Base-by-base conservation (phyloP, 257 asterid genomes). In the Fraxinus pennsylvanica region DNA sequence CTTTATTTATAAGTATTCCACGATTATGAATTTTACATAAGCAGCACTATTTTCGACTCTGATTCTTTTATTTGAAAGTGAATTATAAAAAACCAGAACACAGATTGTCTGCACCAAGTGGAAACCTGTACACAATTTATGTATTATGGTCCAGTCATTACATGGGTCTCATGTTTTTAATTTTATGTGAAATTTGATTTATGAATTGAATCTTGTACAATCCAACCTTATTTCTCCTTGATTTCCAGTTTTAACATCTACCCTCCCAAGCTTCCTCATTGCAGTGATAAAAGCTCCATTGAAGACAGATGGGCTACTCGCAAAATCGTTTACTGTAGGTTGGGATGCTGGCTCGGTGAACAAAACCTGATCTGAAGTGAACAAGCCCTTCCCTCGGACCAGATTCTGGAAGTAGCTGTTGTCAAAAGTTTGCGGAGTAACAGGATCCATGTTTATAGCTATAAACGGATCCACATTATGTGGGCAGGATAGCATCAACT, bases 351-450 rank as follows among this genome's bases (percentile, higher is more conserved):
- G 75, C 57, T 90, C 83, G 3, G 91, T 86, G 68, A 87, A 92
- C 80, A 92, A 78, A 68, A 80, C 94, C 86, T 91, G 92, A 81
- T 92, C 97, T 14, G 97, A 91, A 7, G 93, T 76, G 75, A 92
- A 85, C 83, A 92, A n/a, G 29, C 94, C 97, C 80, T 82, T 89
- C 71, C 96, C 90, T 14, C 30, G 85, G 0, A 88, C 87, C 78
- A 92, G 84, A 61, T 90, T 86, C 89, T 87, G 85, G 72, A 29
- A 92, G 77, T 87, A 91, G 13, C 69, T 89, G 71, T 91, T 91
- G 81, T 92, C 97, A 19, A 91, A 92, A 12, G 80, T 82, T 29
- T 21, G 71, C 19, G 97, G 97, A 43, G 97, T 91, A 1, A 27
- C 76, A 2, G 88, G 94, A 77, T 92, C 97, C 86, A 91, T 78